phyloP scores from a whole-genome alignment of 306 rosid species.

The Dalbergia oliveri region DNA sequence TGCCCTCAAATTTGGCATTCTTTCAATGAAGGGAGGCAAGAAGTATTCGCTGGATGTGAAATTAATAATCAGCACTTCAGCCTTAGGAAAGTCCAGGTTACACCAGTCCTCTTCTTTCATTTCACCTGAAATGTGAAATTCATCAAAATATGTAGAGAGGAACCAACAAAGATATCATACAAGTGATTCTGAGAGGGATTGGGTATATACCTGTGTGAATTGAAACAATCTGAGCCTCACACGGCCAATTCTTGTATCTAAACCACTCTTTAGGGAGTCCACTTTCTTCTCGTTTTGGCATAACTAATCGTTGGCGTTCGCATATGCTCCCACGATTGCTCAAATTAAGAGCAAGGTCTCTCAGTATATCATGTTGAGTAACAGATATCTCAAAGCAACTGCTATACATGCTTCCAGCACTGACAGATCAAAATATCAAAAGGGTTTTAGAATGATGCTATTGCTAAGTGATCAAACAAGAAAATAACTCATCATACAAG shows the following conservation, averaged over 20 bases:
- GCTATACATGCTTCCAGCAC: slow-evolving; percentile 73
- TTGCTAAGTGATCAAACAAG: slow-evolving; percentile 8
- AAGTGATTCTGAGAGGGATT: neutral
- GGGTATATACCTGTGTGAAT: slow-evolving; percentile 77
- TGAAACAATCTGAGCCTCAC: slow-evolving; percentile 80
- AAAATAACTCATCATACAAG: neutral
- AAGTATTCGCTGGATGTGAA: slow-evolving; percentile 74
- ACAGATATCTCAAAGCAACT: slow-evolving; percentile 80
- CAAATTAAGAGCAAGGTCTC: slow-evolving; percentile 85
- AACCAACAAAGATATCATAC: neutral
- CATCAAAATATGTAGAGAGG: slow-evolving; percentile 35
- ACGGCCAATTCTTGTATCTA: slow-evolving; percentile 60
- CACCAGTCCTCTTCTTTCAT: slow-evolving; percentile 88
- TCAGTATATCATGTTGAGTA: slow-evolving; percentile 83
- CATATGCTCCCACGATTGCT: slow-evolving; percentile 50
- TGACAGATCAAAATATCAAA: slow-evolving; percentile 49
- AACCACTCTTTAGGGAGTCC: slow-evolving; percentile 88
- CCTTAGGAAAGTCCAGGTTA: slow-evolving; percentile 73
- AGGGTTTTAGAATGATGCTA: slow-evolving; percentile 41
- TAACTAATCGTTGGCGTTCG: slow-evolving; percentile 68
- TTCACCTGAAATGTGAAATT: slow-evolving; percentile 66
- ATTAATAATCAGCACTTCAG: slow-evolving; percentile 85
- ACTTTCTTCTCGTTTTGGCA: slow-evolving; percentile 73
- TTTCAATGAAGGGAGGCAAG: slow-evolving; percentile 75
- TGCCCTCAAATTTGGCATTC: slow-evolving; percentile 88